A percentile compares a stretch with the other conserved stretches of the same genome.
phyloP scores from a whole-genome alignment of 164 flowering plant genomes.

The Umbellularia californica region DNA sequence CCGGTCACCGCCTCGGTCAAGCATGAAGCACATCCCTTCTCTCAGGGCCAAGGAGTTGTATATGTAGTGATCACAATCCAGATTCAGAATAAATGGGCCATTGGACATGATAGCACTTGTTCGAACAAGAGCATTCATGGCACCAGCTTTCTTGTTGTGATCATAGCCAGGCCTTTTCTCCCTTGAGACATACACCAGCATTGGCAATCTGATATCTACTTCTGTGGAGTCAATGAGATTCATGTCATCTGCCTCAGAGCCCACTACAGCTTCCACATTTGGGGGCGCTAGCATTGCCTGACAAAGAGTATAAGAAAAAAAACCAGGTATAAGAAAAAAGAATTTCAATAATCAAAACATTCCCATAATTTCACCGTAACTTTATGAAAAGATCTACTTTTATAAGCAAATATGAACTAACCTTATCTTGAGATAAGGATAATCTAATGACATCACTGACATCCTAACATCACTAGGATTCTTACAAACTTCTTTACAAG shows the following conservation, averaged over 20 bases:
- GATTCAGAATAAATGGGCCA: slow-evolving; percentile 88
- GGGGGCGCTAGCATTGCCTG: slow-evolving; percentile 89
- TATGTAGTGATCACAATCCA: slow-evolving; percentile 94
- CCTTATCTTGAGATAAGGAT: too few species aligned
- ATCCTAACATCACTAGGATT: too few species aligned
- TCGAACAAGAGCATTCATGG: slow-evolving; percentile 90
- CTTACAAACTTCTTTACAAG: too few species aligned
- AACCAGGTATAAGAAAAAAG: too few species aligned
- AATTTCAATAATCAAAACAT: too few species aligned
- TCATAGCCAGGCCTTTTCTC: slow-evolving; percentile 90
- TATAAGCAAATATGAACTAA: too few species aligned
- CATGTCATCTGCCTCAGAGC: slow-evolving; percentile 45
- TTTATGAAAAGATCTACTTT: too few species aligned
- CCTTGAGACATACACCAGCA: slow-evolving; percentile 88
- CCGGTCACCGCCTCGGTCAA: slow-evolving; percentile 86
- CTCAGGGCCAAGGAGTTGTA: slow-evolving; percentile 74
- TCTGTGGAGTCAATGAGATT: slow-evolving; percentile 61
- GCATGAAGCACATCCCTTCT: slow-evolving; percentile 99
- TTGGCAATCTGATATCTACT: slow-evolving; percentile 73
- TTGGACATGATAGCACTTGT: slow-evolving; percentile 89
- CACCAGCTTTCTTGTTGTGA: slow-evolving; percentile 98
- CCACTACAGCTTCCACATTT: slow-evolving; percentile 60
- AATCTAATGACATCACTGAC: too few species aligned
- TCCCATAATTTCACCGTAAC: too few species aligned
- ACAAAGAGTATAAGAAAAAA: too few species aligned